A percentile compares a stretch with the other conserved stretches of the same genome.
phyloP scores from a whole-genome alignment of 805 yeast genomes.

The Lipomyces sp. region DNA sequence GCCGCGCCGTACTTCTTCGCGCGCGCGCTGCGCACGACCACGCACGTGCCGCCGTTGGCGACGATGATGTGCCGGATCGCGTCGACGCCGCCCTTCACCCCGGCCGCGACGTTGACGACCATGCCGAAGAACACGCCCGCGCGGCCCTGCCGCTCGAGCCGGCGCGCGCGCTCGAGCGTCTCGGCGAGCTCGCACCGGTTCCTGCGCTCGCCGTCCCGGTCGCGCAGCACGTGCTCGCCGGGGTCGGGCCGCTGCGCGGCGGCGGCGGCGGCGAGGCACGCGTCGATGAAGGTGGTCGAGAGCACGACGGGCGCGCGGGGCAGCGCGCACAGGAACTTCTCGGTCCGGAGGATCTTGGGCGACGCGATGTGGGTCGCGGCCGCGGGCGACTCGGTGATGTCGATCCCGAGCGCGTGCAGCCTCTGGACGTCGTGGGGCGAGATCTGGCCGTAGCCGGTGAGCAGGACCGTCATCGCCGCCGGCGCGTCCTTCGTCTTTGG shows the following conservation, averaged over 20 bases:
- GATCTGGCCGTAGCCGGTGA: slow-evolving; percentile 28
- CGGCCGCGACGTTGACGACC: slow-evolving; percentile 54
- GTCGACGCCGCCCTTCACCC: slow-evolving; percentile 58
- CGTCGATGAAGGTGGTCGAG: slow-evolving; percentile 31
- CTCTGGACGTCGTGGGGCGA: slow-evolving; percentile 10
- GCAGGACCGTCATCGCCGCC: slow-evolving; percentile 14
- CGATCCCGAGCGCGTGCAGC: slow-evolving; percentile 56
- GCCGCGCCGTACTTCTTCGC: slow-evolving; percentile 21
- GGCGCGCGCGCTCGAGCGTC: slow-evolving; percentile 30
- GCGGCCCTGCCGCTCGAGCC: slow-evolving; percentile 4
- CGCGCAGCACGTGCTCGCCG: slow-evolving; percentile 31
- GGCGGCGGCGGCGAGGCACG: slow-evolving; percentile 16
- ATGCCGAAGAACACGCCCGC: slow-evolving; percentile 46
- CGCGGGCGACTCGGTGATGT: slow-evolving; percentile 41
- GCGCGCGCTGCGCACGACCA: slow-evolving; percentile 33
- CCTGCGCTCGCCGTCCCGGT: slow-evolving; percentile 37
- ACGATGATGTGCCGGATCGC: slow-evolving; percentile 55
- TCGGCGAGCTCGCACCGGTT: slow-evolving; percentile 23
- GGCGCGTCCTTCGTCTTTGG: slow-evolving; percentile 32
- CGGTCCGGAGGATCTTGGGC: slow-evolving; percentile 80
- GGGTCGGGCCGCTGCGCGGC: slow-evolving; percentile 30
- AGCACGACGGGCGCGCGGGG: slow-evolving; percentile 44
- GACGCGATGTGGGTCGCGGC: slow-evolving; percentile 57
- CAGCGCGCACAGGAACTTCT: slow-evolving; percentile 72
- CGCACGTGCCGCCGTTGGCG: slow-evolving; percentile 54